Base-by-base conservation (phyloP, 208 protist species). In the Herpetomonas tarakana region DNA sequence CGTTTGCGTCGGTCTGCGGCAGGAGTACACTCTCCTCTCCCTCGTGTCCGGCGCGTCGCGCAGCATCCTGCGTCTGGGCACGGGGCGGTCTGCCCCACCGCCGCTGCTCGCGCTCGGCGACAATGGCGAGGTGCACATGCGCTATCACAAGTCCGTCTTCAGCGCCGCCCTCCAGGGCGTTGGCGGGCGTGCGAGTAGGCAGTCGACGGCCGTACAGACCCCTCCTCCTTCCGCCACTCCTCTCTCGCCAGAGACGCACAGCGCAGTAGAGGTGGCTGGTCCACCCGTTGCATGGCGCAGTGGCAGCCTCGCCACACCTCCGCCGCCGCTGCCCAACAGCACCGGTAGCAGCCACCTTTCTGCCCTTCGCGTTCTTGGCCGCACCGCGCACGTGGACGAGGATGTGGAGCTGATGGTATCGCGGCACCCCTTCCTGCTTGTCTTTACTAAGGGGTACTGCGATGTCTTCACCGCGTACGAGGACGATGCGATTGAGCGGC, bases 1-100 rank as follows among this genome's bases (percentile, higher is more conserved):
- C n/a, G 74, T 79, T 21, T 92, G 86, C 47, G 66, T 92, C 27
- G 79, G 86, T 3, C 83, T 87, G 74, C 71, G 77, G 0, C 70
- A 72, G 3, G 82, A 83, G 52, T 87, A 85, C 65, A 74, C 71
- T 51, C 50, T 92, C 24, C 56, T 92, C 22, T 82, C 74, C 1
- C 72, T 89, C 31, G 44, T 60, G 0, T 73, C 79, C 31, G 86
- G 86, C n/a, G 69, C 72, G 24, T 72, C 80, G 14, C 74, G 71
- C 49, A 68, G 78, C 56, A 59, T 92, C 11, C 77, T 85, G 31
- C 65, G 71, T 21, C 67, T 92, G 16, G 65, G 71, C 61, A 63
- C 62, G 54, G 56, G 51, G 51, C 65, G 52, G 3, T 26, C 18
- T 19, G n/a, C 22, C n/a, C 12, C 46, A 6, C 55, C 66, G 19